phyloP scores from a whole-genome alignment of 139 green algal species.

The Chlamydomonas eustigma region DNA sequence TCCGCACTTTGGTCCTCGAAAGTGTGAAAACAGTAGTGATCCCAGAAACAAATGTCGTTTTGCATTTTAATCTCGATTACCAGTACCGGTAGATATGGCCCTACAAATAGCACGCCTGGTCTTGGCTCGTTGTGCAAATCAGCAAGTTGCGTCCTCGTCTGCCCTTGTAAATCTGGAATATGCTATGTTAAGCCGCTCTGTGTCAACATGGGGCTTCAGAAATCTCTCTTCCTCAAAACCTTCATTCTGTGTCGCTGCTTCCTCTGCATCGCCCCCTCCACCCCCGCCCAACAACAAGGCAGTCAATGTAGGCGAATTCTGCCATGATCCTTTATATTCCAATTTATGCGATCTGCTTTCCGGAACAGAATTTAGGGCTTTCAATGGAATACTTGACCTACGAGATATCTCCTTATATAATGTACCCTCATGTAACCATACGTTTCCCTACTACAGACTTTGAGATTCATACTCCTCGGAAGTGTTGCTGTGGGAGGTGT shows the following conservation, averaged over 20 bases:
- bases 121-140: not conserved
- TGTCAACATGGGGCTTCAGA: not conserved
- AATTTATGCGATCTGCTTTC: no score
- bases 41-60: not conserved
- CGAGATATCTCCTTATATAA: no score
- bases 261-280: not conserved
- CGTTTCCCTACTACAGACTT: no score
- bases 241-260: not conserved
- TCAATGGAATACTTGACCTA: no score
- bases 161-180: no score
- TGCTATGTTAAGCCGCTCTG: not conserved
- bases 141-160: not conserved
- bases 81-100: not conserved
- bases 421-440: no score
- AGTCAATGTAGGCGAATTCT: not conserved
- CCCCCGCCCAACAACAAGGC: not conserved
- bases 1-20: no score
- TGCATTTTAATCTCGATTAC: not conserved
- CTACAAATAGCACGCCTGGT: not conserved
- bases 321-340: no score
- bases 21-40: no score
- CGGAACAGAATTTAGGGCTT: no score
- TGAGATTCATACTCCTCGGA: conserved; percentile 20
- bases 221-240: not conserved
- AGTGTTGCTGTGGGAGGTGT: conserved; percentile 15